A percentile compares a stretch with the other conserved stretches of the same genome.
Evolutionary conservation across 2,329 filamentous ascomycete species (phyloP).

Genomic region (Graphiopsis chlorocephala): DNA sequence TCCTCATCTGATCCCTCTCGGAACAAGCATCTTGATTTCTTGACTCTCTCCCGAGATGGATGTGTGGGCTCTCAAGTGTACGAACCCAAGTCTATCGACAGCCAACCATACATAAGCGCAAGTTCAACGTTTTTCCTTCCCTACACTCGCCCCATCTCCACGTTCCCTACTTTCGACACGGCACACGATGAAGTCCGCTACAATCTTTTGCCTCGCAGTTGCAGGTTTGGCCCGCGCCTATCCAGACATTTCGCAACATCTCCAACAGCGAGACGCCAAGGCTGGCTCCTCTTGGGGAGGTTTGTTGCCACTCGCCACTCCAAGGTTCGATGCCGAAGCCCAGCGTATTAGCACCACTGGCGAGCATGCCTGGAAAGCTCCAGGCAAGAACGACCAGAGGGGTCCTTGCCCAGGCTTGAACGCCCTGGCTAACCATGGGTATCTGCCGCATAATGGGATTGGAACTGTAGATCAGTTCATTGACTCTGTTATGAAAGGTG

Average conservation of each 20-base stretch:
- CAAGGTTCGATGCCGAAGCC: constrained; percentile 32
- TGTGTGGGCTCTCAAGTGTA: not conserved
- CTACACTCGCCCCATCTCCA: not conserved
- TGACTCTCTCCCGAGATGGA: not conserved
- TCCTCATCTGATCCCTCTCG: not conserved
- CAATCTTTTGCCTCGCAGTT: constrained; percentile 17
- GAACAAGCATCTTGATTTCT: not conserved
- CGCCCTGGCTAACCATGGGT: constrained; percentile 34
- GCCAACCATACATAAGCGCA: not conserved
- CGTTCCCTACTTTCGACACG: not conserved
- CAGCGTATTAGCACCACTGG: constrained; percentile 30
- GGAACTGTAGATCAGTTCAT: constrained; percentile 37
- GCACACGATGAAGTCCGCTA: constrained; percentile 14
- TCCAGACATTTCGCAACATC: constrained; percentile 21
- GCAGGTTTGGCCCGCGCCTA: constrained; percentile 20
- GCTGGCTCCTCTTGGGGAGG: not conserved
- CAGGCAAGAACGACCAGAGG: constrained; percentile 29
- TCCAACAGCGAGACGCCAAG: constrained; percentile 1
- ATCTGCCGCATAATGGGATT: constrained; percentile 34
- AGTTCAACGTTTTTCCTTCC: not conserved
- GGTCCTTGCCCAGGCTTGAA: constrained; percentile 37
- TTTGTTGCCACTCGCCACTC: constrained; percentile 22
- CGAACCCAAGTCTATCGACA: not conserved
- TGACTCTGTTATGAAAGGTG: constrained; percentile 23
- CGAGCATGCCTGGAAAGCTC: constrained; percentile 26